phyloP scores from a whole-genome alignment of 768 basidiomycete genomes.

The Sutorius australiensis region DNA sequence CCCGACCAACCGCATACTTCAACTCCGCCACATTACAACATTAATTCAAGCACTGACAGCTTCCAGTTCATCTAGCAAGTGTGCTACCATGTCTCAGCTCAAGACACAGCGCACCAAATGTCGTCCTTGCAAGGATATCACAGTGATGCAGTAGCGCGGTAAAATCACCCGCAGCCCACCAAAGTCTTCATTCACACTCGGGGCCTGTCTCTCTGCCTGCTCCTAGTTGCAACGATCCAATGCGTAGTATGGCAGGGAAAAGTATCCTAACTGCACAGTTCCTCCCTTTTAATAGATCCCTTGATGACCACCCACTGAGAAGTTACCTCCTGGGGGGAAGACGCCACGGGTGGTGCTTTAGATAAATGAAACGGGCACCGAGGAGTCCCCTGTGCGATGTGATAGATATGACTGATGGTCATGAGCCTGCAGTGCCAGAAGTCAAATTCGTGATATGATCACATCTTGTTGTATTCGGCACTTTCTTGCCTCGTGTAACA shows the following conservation, averaged over 20 bases:
- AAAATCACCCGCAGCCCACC: too few species aligned
- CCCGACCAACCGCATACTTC: background rate
- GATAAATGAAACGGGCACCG: slow-evolving; percentile 44
- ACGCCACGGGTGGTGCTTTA: slow-evolving; percentile 40
- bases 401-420: slow-evolving; percentile 51
- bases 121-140: too few species aligned
- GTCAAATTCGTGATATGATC: slow-evolving; percentile 15
- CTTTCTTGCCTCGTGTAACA: slow-evolving; percentile 41
- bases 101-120: too few species aligned
- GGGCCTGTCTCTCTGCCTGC: too few species aligned
- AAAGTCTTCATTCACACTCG: too few species aligned
- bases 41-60: too few species aligned
- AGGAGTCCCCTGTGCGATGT: slow-evolving; percentile 61
- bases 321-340: slow-evolving; percentile 62
- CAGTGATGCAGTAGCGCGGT: too few species aligned
- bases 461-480: slow-evolving; percentile 51
- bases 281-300: background rate
- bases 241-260: background rate
- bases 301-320: slow-evolving; percentile 10
- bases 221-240: background rate
- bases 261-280: background rate
- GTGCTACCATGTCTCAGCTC: too few species aligned
- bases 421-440: background rate
- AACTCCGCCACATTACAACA: background rate
- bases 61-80: too few species aligned